Percentiles rank a stretch among this genome's conserved stretches.
phyloP scores from a whole-genome alignment of 2,329 filamentous ascomycete genomes.

The Fusarium keratoplasticum region DNA sequence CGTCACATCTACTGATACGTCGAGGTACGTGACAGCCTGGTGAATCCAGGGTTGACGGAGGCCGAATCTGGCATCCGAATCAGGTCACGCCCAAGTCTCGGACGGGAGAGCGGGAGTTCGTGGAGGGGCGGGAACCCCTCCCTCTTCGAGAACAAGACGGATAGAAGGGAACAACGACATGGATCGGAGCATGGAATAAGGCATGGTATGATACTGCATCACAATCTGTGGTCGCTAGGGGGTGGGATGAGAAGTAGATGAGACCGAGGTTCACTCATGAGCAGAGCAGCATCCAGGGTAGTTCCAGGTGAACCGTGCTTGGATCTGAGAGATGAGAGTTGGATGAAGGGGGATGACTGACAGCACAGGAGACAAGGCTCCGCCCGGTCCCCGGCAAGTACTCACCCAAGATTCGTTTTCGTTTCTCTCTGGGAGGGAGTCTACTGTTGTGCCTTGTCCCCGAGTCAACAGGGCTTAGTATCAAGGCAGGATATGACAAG shows the following conservation, averaged over 20 bases:
- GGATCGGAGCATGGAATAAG: slow-evolving; percentile 12
- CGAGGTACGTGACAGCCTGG: slow-evolving; percentile 1
- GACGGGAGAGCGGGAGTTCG: slow-evolving; percentile 16
- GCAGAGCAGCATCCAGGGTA: slow-evolving; percentile 9
- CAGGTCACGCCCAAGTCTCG: slow-evolving; percentile 8
- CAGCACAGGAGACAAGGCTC: slow-evolving; percentile 25
- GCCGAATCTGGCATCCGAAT: slow-evolving; percentile 29
- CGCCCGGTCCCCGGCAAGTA: slow-evolving; percentile 27
- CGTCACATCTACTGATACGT: slow-evolving; percentile 8
- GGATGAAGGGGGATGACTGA: slow-evolving; percentile 22
- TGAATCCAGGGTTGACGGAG: slow-evolving; percentile 17
- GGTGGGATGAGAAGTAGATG: not conserved
- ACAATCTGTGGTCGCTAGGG: not conserved
- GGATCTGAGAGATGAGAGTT: slow-evolving; percentile 19
- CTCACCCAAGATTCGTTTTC: not conserved
- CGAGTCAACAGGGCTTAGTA: not conserved
- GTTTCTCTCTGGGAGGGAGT: not conserved
- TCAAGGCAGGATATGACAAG: not conserved
- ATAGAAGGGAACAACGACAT: slow-evolving; percentile 18
- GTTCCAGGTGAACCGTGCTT: slow-evolving; percentile 8
- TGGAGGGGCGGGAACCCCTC: slow-evolving; percentile 24
- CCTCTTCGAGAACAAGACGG: slow-evolving; percentile 10
- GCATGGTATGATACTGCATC: slow-evolving; percentile 5
- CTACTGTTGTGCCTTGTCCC: not conserved
- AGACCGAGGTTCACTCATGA: slow-evolving; percentile 33